Evolutionary conservation across 1,284 basidiomycete species (phyloP).

Genomic region (Cryptococcus depauperatus): DNA sequence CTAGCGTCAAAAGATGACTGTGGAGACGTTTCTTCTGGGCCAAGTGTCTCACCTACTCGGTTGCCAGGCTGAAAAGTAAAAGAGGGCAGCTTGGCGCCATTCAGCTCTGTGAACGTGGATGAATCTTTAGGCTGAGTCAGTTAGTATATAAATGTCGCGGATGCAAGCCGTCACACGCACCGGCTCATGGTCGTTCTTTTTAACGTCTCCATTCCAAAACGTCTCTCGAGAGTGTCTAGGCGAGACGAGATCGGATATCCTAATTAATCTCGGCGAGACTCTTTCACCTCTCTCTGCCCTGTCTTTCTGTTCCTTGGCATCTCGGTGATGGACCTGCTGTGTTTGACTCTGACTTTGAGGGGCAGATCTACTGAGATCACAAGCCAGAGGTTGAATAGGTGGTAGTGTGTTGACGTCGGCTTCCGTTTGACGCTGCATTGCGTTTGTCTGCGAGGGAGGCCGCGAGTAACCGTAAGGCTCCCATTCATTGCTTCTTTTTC

Average conservation of each 20-base stretch:
- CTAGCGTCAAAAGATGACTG: no score
- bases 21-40: no score
- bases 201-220: not conserved
- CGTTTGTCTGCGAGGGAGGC: not conserved
- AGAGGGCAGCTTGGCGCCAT: no score
- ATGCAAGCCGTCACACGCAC: no score
- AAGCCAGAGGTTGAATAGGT: conserved; percentile 7
- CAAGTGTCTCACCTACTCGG: no score
- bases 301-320: not conserved
- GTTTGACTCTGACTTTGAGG: conserved; percentile 9
- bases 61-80: no score
- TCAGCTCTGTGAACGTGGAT: no score
- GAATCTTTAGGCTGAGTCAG: no score
- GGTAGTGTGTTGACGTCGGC: conserved; percentile 2
- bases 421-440: no score
- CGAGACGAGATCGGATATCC: conserved; percentile 16
- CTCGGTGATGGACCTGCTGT: conserved; percentile 1
- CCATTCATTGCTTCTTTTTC: conserved; percentile 4
- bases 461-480: not conserved
- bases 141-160: no score
- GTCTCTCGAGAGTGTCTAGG: conserved; percentile 2
- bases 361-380: not conserved
- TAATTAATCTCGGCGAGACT: conserved; percentile 13
- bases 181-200: not conserved
- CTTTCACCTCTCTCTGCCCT: not conserved